Conservation (phyloP, 176 grass and related monocot species). For the Eleusine indica region DNA sequence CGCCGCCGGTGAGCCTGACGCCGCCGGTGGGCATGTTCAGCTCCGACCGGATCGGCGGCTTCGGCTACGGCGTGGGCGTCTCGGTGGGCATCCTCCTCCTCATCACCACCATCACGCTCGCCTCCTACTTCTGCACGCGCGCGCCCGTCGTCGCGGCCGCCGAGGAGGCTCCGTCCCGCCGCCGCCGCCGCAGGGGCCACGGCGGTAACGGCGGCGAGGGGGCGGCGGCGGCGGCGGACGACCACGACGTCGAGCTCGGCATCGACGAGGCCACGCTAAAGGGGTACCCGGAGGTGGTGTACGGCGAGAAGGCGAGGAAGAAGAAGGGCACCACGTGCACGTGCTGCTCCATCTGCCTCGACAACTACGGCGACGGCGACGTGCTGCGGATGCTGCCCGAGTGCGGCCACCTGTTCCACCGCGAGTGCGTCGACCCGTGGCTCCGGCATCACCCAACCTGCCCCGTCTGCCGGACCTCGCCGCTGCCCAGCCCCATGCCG, state of each 20-base stretch:
- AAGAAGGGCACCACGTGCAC: conserved; percentile 52
- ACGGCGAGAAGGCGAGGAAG: conserved; percentile 48
- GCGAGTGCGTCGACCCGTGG: conserved; percentile 86
- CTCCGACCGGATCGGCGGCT: conserved; percentile 66
- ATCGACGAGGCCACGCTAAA: conserved; percentile 82
- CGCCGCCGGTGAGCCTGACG: conserved; percentile 33
- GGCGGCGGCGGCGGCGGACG: no score
- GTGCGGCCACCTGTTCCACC: conserved; percentile 85
- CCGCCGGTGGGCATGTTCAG: conserved; percentile 59
- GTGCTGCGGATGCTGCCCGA: conserved; percentile 81
- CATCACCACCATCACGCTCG: conserved; percentile 87
- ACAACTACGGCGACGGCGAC: conserved; percentile 79
- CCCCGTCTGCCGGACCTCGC: conserved; percentile 88
- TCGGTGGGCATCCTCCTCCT: conserved; percentile 91
- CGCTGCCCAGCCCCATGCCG: conserved; percentile 75
- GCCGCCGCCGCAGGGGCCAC: neutral
- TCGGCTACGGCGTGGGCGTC: conserved; percentile 82
- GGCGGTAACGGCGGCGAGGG: neutral
- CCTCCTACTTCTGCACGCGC: conserved; percentile 90
- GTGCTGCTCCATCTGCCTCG: conserved; percentile 88
- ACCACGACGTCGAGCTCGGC: conserved; percentile 60
- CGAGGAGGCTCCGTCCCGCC: neutral
- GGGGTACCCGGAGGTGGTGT: conserved; percentile 79
- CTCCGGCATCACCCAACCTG: conserved; percentile 77
- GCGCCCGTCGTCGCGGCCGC: conserved; percentile 3